These are phyloP conservation scores for Leccinum variicolor DNA, from an alignment of 768 basidiomycete species.

Conservation along the genomic window DNA sequence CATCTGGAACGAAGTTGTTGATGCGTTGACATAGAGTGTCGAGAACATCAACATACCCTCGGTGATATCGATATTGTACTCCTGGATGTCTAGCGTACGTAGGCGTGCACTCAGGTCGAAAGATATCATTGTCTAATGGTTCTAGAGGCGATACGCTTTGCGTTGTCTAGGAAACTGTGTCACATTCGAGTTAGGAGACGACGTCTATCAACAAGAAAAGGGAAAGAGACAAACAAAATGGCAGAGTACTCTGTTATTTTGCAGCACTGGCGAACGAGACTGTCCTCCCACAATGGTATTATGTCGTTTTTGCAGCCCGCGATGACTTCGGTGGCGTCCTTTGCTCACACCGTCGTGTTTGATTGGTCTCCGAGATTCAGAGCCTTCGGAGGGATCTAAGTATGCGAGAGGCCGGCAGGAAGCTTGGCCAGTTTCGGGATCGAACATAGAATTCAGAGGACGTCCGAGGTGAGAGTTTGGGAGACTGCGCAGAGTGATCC, in stretches of 20 bases:
- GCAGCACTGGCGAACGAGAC: slow-evolving; percentile 49
- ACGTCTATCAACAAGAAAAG: neutral
- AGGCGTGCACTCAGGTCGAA: slow-evolving; percentile 53
- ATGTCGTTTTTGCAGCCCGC: slow-evolving; percentile 61
- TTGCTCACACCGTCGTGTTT: slow-evolving; percentile 26
- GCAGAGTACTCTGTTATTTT: slow-evolving; percentile 52
- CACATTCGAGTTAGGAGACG: neutral
- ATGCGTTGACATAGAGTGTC: neutral
- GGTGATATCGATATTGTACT: slow-evolving; percentile 48
- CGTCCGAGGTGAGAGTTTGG: slow-evolving; percentile 36
- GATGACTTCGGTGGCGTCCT: slow-evolving; percentile 51
- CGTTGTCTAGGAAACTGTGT: slow-evolving; percentile 62
- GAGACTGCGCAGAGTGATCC: slow-evolving; percentile 33
- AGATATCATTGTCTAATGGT: slow-evolving; percentile 70
- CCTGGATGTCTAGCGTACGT: slow-evolving; percentile 69
- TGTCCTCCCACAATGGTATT: slow-evolving; percentile 59
- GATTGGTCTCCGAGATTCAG: neutral
- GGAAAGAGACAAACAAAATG: slow-evolving; percentile 51
- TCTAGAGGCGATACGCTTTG: slow-evolving; percentile 66
- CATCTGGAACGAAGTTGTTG: slow-evolving; percentile 20
- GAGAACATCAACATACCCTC: slow-evolving; percentile 14
- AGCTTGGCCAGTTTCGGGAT: slow-evolving; percentile 43
- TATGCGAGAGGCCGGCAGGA: slow-evolving; percentile 30
- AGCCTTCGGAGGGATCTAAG: slow-evolving; percentile 4
- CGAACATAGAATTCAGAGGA: slow-evolving; percentile 50